A percentile compares a stretch with the other conserved stretches of the same genome.
Evolutionary conservation across 257 asterid species (phyloP).

Genomic region (Salvia splendens): DNA sequence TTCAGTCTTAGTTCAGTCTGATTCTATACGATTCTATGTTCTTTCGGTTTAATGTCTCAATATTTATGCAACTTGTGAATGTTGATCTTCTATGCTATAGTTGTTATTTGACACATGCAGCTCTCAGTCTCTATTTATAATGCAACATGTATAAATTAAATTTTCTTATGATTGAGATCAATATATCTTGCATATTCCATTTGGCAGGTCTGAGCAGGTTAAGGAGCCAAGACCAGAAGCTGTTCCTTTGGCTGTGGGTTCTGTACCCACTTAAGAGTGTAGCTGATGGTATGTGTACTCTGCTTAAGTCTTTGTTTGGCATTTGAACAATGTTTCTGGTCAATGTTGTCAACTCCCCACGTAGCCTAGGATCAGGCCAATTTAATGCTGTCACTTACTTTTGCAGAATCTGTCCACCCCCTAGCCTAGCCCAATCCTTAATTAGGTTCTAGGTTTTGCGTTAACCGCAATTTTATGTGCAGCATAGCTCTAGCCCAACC

Average conservation of each 20-base stretch:
- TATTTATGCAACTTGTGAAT: too few relatives aligned
- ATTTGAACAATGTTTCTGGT: constrained; percentile 15
- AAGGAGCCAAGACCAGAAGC: constrained; percentile 88
- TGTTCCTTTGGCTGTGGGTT: constrained; percentile 54
- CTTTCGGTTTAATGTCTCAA: too few relatives aligned
- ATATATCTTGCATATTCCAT: neutral
- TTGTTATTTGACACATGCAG: too few relatives aligned
- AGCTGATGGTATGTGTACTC: constrained; percentile 62
- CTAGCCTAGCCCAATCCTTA: neutral
- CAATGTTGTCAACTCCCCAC: neutral
- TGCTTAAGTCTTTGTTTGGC: neutral
- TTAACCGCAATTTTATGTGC: too few relatives aligned
- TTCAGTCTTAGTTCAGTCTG: too few relatives aligned
- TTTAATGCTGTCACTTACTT: neutral
- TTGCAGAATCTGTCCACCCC: neutral
- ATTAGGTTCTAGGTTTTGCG: neutral
- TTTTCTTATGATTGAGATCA: too few relatives aligned
- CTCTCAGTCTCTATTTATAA: too few relatives aligned
- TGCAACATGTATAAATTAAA: too few relatives aligned
- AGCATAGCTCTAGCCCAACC: neutral
- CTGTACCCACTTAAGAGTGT: constrained; percentile 75
- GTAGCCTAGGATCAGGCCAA: neutral
- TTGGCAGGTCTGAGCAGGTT: constrained; percentile 94
- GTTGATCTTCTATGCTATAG: too few relatives aligned
- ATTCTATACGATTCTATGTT: too few relatives aligned